Evolutionary conservation across 352 stramenopile genomes (phyloP).

Genomic region (Phytophthora megakarya): DNA sequence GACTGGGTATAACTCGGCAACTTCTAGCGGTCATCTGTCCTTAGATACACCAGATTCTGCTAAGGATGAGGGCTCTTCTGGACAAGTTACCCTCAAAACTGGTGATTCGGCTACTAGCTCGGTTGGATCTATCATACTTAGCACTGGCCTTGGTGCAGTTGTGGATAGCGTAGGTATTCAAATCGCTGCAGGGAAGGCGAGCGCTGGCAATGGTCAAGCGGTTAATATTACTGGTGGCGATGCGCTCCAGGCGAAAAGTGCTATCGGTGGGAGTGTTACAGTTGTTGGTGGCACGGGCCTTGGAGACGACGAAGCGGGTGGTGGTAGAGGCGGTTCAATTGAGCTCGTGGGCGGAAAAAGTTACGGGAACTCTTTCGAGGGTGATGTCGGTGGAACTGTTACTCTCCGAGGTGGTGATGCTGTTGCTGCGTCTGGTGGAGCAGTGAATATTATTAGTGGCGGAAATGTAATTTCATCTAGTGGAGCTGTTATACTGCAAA

Average conservation of each 20-base stretch:
- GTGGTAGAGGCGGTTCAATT: constrained; percentile 50
- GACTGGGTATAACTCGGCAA: constrained; percentile 47
- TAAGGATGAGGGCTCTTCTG: constrained; percentile 41
- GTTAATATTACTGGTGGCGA: constrained; percentile 48
- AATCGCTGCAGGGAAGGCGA: constrained; percentile 44
- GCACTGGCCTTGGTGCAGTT: constrained; percentile 47
- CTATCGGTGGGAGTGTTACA: constrained; percentile 41
- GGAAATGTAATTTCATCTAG: constrained; percentile 52
- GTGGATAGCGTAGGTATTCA: constrained; percentile 43
- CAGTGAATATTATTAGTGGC: constrained; percentile 51
- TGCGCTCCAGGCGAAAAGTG: constrained; percentile 42
- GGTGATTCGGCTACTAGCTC: constrained; percentile 37
- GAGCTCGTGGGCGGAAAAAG: constrained; percentile 49
- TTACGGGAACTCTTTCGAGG: constrained; percentile 41
- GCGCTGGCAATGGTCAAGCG: constrained; percentile 37
- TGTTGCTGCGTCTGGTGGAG: constrained; percentile 47
- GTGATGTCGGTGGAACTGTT: constrained; percentile 52
- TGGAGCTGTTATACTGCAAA: constrained; percentile 45
- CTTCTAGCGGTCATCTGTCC: constrained; percentile 48
- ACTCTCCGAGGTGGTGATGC: constrained; percentile 45
- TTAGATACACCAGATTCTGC: constrained; percentile 49
- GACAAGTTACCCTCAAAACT: constrained; percentile 44
- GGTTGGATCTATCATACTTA: constrained; percentile 53
- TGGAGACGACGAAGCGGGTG: constrained; percentile 42
- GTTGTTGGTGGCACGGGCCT: constrained; percentile 47